These are phyloP conservation scores for Viola pubescens DNA, from an alignment of 441 rosid species.

Conservation along the genomic window DNA sequence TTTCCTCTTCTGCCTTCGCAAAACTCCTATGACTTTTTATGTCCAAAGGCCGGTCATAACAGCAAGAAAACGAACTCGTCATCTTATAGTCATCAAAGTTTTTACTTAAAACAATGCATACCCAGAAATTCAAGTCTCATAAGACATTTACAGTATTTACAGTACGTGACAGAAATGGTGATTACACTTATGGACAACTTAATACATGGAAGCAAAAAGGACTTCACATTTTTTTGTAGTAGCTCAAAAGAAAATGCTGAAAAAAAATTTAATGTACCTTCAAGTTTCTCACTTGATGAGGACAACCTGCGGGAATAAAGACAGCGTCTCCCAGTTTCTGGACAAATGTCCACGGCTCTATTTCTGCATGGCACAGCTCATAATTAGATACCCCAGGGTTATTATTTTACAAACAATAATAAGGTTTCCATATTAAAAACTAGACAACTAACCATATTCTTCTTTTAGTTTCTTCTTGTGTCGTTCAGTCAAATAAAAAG, in stretches of 20 bases:
- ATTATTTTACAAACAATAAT: not conserved
- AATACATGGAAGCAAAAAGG: not conserved
- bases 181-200: not conserved
- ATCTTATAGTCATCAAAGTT: too few species aligned
- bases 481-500: slow-evolving; percentile 48
- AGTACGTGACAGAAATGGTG: not conserved
- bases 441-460: slow-evolving; percentile 55
- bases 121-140: too few species aligned
- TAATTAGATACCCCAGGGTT: not conserved
- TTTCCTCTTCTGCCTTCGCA: too few species aligned
- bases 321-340: slow-evolving; percentile 95
- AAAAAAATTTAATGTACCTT: slow-evolving; percentile 40
- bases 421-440: not conserved
- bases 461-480: slow-evolving; percentile 69
- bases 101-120: too few species aligned
- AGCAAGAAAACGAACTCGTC: too few species aligned
- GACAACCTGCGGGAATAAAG: slow-evolving; percentile 87
- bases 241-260: not conserved
- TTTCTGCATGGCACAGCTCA: slow-evolving; percentile 33
- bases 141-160: not conserved
- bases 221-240: not conserved
- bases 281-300: slow-evolving; percentile 90
- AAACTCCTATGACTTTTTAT: too few species aligned
- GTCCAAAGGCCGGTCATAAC: too few species aligned
- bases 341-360: slow-evolving; percentile 87